Conservation (phyloP, 2,329 filamentous ascomycete genomes). For the Coniochaeta ligniaria region DNA sequence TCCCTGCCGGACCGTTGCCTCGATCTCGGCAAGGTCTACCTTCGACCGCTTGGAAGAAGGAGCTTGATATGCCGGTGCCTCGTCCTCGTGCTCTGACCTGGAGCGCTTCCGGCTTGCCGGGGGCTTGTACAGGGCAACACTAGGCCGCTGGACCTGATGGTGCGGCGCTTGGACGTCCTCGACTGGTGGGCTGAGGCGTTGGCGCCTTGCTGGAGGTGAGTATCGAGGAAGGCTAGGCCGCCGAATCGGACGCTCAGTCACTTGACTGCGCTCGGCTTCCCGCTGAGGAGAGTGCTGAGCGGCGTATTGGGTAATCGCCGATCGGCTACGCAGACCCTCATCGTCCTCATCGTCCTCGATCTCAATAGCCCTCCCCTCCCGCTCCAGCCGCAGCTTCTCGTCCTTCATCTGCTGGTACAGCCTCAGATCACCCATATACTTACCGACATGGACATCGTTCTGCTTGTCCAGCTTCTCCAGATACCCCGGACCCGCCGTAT, state of each 20-base stretch:
- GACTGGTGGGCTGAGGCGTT: neutral
- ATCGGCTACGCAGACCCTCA: neutral
- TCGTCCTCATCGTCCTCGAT: neutral
- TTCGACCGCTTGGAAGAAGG: neutral
- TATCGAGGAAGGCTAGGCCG: neutral
- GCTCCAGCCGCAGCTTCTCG: neutral
- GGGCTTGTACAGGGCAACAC: neutral
- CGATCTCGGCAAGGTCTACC: neutral
- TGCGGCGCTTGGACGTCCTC: neutral
- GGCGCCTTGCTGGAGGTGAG: neutral
- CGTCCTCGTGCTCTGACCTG: neutral
- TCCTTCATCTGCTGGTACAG: slow-evolving; percentile 5
- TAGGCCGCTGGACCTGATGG: neutral
- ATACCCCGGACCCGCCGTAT: slow-evolving; percentile 11
- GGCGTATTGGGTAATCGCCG: no score
- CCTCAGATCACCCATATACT: slow-evolving; percentile 20
- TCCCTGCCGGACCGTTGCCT: neutral
- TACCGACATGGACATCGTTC: slow-evolving; percentile 13
- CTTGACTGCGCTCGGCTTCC: neutral
- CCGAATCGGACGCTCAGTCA: neutral
- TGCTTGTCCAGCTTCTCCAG: slow-evolving; percentile 5
- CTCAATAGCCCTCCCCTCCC: neutral
- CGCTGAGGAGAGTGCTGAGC: no score
- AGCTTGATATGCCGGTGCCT: neutral
- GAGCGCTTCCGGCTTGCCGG: neutral